Evolutionary conservation across 192 early-diverging fungal species (phyloP).

Genomic region (Mortierella antarctica): DNA sequence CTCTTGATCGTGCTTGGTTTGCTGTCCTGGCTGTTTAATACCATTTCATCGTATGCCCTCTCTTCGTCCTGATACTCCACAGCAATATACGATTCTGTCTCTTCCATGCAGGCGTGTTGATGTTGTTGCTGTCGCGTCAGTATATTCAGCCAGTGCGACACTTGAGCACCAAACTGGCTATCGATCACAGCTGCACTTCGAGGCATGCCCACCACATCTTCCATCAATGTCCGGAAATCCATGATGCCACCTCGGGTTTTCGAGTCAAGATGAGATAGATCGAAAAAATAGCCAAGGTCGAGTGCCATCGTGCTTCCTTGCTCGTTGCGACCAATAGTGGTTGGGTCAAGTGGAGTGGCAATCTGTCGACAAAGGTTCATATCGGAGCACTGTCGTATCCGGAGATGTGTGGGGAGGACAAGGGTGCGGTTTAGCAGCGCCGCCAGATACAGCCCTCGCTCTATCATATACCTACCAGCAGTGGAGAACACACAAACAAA

Average conservation of each 20-base stretch:
- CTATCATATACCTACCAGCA: conserved; percentile 24
- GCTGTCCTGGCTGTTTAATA: neutral
- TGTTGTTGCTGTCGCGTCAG: neutral
- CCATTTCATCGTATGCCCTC: neutral
- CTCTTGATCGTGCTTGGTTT: neutral
- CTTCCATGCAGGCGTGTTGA: neutral
- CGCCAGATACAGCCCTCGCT: conserved; percentile 22
- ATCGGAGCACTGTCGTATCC: conserved; percentile 25
- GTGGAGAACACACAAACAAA: neutral
- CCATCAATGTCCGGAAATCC: conserved; percentile 24
- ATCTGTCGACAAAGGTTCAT: conserved; percentile 5
- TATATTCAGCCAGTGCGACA: conserved; percentile 10
- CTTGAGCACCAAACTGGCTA: conserved; percentile 21
- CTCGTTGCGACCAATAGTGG: conserved; percentile 13
- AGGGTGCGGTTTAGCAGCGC: conserved; percentile 28
- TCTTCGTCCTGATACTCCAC: neutral
- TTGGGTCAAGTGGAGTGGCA: conserved; percentile 11
- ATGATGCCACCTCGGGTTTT: conserved; percentile 14
- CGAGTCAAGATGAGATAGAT: conserved; percentile 3
- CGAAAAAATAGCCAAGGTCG: conserved; percentile 26
- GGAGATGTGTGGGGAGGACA: conserved; percentile 16
- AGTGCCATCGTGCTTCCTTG: conserved; percentile 27
- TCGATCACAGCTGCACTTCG: neutral
- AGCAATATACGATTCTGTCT: neutral
- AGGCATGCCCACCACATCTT: conserved; percentile 8